These are phyloP conservation scores for Isoetes engelmannii DNA, from an alignment of 83 land plant species.

Conservation along the genomic window DNA sequence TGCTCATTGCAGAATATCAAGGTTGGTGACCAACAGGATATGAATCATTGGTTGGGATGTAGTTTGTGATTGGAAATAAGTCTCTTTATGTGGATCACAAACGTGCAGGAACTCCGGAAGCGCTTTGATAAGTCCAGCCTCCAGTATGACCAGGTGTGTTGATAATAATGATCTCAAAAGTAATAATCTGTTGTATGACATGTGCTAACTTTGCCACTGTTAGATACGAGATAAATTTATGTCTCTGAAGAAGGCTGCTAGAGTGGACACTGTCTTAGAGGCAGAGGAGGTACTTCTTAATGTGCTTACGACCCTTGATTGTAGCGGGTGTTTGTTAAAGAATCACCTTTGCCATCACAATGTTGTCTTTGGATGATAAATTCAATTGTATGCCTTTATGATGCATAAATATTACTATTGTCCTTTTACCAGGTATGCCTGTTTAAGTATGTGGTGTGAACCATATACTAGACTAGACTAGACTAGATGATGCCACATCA, in stretches of 20 bases:
- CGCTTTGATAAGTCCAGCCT: slow-evolving; percentile 8
- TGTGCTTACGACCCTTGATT: background rate
- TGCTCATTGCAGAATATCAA: background rate
- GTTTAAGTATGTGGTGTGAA: too few relatives aligned
- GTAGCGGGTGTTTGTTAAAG: too few relatives aligned
- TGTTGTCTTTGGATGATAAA: too few relatives aligned
- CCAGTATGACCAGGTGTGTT: slow-evolving; percentile 6
- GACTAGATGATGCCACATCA: too few relatives aligned
- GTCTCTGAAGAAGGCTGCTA: slow-evolving; percentile 3
- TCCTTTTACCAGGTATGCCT: too few relatives aligned
- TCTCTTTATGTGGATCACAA: background rate
- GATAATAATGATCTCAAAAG: background rate
- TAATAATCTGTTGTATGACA: background rate
- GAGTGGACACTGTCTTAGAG: background rate
- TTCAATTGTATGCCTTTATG: too few relatives aligned
- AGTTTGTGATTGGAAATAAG: background rate
- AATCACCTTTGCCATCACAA: too few relatives aligned
- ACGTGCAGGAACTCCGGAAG: slow-evolving; percentile 1
- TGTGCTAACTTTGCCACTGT: background rate
- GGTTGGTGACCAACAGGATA: background rate
- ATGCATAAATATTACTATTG: too few relatives aligned
- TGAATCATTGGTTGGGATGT: background rate
- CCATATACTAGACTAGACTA: too few relatives aligned
- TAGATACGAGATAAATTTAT: slow-evolving; percentile 5
- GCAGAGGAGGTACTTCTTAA: slow-evolving; percentile 4